Percentiles rank a stretch among this genome's conserved stretches.
These are phyloP conservation scores for Amanita subjunquillea DNA, from an alignment of 768 basidiomycete species.

Conservation along the genomic window DNA sequence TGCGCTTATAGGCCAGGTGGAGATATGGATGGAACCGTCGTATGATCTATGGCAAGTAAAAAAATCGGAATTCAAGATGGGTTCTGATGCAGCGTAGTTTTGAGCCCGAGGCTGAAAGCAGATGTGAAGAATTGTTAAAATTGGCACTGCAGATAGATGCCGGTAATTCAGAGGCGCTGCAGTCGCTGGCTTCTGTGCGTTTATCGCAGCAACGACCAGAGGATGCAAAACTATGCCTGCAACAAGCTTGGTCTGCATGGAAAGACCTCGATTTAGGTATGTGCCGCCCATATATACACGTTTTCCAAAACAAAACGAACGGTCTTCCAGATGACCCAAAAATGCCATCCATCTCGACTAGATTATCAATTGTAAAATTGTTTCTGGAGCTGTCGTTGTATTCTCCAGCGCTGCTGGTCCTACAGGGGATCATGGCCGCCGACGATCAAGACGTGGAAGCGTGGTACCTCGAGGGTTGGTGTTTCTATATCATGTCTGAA, in stretches of 20 bases:
- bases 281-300: neutral
- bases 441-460: conserved; percentile 86
- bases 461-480: conserved; percentile 95
- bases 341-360: conserved; percentile 61
- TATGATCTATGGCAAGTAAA: conserved; percentile 72
- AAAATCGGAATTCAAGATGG: neutral
- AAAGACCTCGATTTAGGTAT: conserved; percentile 54
- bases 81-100: conserved; percentile 35
- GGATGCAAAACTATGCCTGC: conserved; percentile 64
- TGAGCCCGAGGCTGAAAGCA: conserved; percentile 72
- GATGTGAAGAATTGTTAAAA: conserved; percentile 67
- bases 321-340: conserved; percentile 44
- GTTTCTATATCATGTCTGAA: conserved; percentile 77
- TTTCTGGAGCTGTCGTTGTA: conserved; percentile 71
- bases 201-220: conserved; percentile 81
- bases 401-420: conserved; percentile 60
- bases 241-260: conserved; percentile 58
- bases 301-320: neutral
- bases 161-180: conserved; percentile 68
- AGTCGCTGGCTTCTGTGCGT: conserved; percentile 75
- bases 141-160: conserved; percentile 69
- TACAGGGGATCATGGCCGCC: conserved; percentile 68
- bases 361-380: conserved; percentile 67
- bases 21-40: conserved; percentile 92
- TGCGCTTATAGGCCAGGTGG: conserved; percentile 81